Evolutionary conservation across 2,329 filamentous ascomycete genomes (phyloP), one percentile per base, ranked within the genome.

Genomic region (Dothideomycetidae sp.): DNA sequence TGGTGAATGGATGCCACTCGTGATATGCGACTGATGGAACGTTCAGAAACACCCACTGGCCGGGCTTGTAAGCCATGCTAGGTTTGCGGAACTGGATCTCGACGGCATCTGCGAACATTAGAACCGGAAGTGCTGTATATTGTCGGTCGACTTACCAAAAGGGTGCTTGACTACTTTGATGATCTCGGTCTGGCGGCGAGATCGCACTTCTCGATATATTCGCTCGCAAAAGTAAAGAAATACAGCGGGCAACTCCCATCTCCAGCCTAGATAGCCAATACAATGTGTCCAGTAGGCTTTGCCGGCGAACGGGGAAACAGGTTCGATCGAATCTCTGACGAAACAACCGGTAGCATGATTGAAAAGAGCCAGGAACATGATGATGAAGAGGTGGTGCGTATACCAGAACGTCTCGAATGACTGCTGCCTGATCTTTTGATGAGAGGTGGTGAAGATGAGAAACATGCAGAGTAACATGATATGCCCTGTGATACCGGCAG

Each of bases 361-460:
- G 61, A 96, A 98, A 48, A 98, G 75, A 31, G 74, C 88, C 31
- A 98, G 69, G 53, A 96, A 63, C 60, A 98, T 98, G 2, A 90
- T 88, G 43, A 98, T 81, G 53, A 96, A 96, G n/a, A 98, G 72
- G 53, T 98, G 90, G 60, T 98, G 90, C 1, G 85, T 93, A 62
- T 98, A 98, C 90, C 90, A 98, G 58, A 98, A 98, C 0, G 88
- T 92, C 63, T 98, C 90, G 54, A 86, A 98, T 0, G 84, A 93
- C 56, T 98, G 90, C 56, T 96, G 88, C 38, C 90, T 81, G 47
- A 98, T 96, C 48, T 83, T 81, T 50, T 80, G 72, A 55, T 98
- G 90, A 2, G 90, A 81, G 0, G 86, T 94, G 1, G 90, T 98
- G 63, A 93, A 98, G 70, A 98, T 98, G 45, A 98, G 64, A 45